Conservation (phyloP, 805 yeast species). For the Starmerella cellae region DNA sequence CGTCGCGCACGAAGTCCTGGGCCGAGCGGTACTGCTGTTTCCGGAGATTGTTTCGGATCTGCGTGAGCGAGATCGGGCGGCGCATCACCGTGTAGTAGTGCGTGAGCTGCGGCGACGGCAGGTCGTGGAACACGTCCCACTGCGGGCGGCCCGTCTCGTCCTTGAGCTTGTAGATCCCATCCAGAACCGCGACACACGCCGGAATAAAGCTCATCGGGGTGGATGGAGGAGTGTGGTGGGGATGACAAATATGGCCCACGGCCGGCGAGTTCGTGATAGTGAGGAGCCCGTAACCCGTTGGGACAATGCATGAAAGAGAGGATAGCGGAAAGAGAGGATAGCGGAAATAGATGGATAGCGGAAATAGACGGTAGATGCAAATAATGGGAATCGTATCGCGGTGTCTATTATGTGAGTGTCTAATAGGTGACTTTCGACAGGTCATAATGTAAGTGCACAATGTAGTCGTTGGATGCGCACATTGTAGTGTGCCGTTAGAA, state of each 20-base stretch:
- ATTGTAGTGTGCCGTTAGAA: too few species aligned
- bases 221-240: background rate
- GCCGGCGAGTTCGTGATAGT: too few species aligned
- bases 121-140: conserved; percentile 48
- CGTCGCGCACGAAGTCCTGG: conserved; percentile 59
- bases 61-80: conserved; percentile 70
- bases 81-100: conserved; percentile 71
- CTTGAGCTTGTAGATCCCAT: conserved; percentile 25
- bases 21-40: conserved; percentile 43
- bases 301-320: too few species aligned
- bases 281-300: too few species aligned
- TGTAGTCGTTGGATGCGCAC: too few species aligned
- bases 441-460: too few species aligned
- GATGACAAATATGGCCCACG: background rate
- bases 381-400: too few species aligned
- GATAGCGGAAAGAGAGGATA: too few species aligned
- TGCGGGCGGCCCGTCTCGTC: conserved; percentile 33
- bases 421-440: too few species aligned
- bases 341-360: too few species aligned
- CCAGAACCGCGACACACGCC: conserved; percentile 9
- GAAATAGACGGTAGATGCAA: too few species aligned
- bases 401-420: too few species aligned
- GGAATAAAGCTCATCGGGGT: background rate
- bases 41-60: conserved; percentile 45
- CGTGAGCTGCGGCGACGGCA: conserved; percentile 58